phyloP scores from a whole-genome alignment of 2,329 filamentous ascomycete species.

The Paecilomyces variotii region DNA sequence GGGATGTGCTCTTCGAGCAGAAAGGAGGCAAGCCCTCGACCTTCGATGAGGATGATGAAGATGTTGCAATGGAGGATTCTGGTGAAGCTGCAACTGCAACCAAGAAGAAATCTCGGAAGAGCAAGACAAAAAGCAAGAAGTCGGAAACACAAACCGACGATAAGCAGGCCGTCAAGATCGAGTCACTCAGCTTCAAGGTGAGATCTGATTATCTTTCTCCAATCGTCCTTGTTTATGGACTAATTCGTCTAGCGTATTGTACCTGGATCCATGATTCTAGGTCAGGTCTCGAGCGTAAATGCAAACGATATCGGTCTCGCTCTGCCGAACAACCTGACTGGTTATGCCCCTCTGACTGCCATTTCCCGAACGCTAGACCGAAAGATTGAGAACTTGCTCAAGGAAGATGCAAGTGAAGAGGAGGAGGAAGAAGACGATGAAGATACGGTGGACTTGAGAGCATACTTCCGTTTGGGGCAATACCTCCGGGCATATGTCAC shows the following conservation, averaged over 20 bases:
- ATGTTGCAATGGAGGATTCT: slow-evolving; percentile 46
- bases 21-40: slow-evolving; percentile 47
- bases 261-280: slow-evolving; percentile 79
- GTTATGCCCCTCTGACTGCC: slow-evolving; percentile 86
- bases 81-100: slow-evolving; percentile 28
- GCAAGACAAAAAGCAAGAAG: slow-evolving; percentile 44
- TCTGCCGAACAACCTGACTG: slow-evolving; percentile 85
- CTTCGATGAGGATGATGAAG: slow-evolving; percentile 48
- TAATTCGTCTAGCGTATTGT: slow-evolving; percentile 59
- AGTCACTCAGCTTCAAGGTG: slow-evolving; percentile 86
- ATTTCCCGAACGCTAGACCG: slow-evolving; percentile 73
- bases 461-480: slow-evolving; percentile 74
- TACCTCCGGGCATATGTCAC: slow-evolving; percentile 79
- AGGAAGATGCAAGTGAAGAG: slow-evolving; percentile 51
- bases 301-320: slow-evolving; percentile 70
- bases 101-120: slow-evolving; percentile 33
- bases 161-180: slow-evolving; percentile 59
- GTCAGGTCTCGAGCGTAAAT: slow-evolving; percentile 75
- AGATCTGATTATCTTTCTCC: slow-evolving; percentile 11
- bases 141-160: slow-evolving; percentile 43
- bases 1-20: slow-evolving; percentile 86
- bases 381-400: slow-evolving; percentile 60
- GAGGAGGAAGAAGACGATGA: slow-evolving; percentile 46
- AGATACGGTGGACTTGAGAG: slow-evolving; percentile 61
- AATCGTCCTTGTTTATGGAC: slow-evolving; percentile 14